Evolutionary conservation across 2,329 filamentous ascomycete genomes (phyloP).

Genomic region (Calonectria montana): DNA sequence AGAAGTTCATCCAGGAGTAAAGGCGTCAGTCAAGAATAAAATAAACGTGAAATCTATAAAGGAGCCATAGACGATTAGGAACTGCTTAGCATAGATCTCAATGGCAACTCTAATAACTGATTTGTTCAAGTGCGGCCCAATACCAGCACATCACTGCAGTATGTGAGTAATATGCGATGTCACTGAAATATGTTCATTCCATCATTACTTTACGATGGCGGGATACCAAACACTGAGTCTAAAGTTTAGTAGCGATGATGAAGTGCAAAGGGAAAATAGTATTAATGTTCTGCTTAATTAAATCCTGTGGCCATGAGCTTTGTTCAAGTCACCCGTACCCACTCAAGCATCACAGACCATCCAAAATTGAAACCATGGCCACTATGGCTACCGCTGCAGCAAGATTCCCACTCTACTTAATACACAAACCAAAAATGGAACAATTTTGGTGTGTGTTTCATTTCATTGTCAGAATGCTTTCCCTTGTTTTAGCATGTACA

Average conservation of each 20-base stretch:
- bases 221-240: not conserved
- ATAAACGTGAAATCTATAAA: constrained; percentile 10
- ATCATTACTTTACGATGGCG: not conserved
- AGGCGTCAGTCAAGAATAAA: not conserved
- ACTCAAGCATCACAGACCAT: too few species aligned
- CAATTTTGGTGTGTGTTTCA: too few species aligned
- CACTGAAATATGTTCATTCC: not conserved
- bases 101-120: not conserved
- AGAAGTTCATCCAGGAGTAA: constrained; percentile 70
- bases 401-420: too few species aligned
- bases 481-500: too few species aligned
- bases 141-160: not conserved
- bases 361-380: too few species aligned
- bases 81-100: constrained; percentile 20
- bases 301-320: too few species aligned
- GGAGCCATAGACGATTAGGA: not conserved
- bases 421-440: too few species aligned
- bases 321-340: too few species aligned
- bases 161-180: not conserved
- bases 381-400: too few species aligned
- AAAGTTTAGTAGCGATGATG: not conserved
- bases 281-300: too few species aligned
- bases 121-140: not conserved
- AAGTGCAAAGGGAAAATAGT: too few species aligned
- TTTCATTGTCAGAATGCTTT: too few species aligned